A percentile compares a stretch with the other conserved stretches of the same genome.
phyloP scores from a whole-genome alignment of 2,329 filamentous ascomycete species.

The Diaporthe citriasiana region DNA sequence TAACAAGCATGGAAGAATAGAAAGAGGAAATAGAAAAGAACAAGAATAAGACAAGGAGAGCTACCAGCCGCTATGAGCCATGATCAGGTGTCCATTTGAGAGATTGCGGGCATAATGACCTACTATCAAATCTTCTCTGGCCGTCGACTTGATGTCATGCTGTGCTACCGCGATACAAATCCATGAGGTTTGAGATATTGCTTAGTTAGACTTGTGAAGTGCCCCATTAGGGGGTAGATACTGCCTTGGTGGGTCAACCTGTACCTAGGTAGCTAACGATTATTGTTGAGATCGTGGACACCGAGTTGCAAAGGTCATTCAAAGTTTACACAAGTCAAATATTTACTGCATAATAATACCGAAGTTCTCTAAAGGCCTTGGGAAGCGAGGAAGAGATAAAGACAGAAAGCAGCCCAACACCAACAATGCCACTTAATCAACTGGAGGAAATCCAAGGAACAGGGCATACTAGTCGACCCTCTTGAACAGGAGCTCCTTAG shows the following conservation, averaged over 20 bases:
- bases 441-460: too few relatives aligned
- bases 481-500: slow-evolving; percentile 47
- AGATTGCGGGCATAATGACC: background rate
- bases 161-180: too few relatives aligned
- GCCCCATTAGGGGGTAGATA: too few relatives aligned
- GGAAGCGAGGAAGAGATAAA: background rate
- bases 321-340: background rate
- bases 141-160: too few relatives aligned
- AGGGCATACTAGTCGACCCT: slow-evolving; percentile 30
- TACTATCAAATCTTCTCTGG: background rate
- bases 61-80: background rate
- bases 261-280: background rate
- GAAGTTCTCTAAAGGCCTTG: background rate
- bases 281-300: background rate
- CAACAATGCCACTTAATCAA: background rate
- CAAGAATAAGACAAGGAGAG: background rate
- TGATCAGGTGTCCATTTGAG: background rate
- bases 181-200: too few relatives aligned
- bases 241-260: too few relatives aligned
- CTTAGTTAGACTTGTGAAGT: too few relatives aligned
- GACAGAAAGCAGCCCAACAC: slow-evolving; percentile 10
- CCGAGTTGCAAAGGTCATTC: background rate
- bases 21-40: background rate
- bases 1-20: background rate
- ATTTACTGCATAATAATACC: background rate